Base-by-base conservation (phyloP, 106 monocot species). In the Amphibolis antarctica region DNA sequence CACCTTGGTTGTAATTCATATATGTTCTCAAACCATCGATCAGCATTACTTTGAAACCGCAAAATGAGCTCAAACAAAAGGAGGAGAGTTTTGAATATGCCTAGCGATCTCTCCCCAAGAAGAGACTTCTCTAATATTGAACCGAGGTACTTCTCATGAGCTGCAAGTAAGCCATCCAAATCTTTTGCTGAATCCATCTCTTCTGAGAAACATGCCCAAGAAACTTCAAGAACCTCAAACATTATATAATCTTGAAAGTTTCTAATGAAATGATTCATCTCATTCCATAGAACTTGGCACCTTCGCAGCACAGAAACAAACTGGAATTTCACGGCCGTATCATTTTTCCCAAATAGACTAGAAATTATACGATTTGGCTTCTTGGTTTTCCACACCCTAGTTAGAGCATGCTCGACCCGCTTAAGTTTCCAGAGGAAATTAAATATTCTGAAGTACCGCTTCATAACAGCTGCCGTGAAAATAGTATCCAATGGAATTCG, bases 191-290 rank as follows among this genome's bases (percentile, higher is more conserved):
- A 58, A 74, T 98, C 82, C 98, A 98, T 98, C 74, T 86, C 98
- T 30, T 98, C 84, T 2, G 74, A 80, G 56, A 98, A 98, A 22
- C 63, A 72, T 36, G 84, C 86, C 98, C 98, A 98, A 19, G 98
- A 91, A 23, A 87, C 80, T 55, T 98, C 98, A 62, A 91, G 85
- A 47, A 98, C 98, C 70, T 98, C 91, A 81, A 98, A 91, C 98
- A 98, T 98, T 28, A 98, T 85, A 63, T 98, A 98, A 55, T 83
- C 79, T 54, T 98, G 91, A 49, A 98, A 86, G 55, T 98, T 91
- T 56, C 82, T 87, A 13, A 98, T 74, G 52, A 98, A 98, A 73
- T 98, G 98, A 55, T 91, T 98, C 98, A 98, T 98, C 70, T 98
- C 91, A 69, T 88, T 87, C 85, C 87, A 88, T 1, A 98, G 64